Base-by-base conservation (phyloP, 2,329 filamentous ascomycete species). In the Coccinonectria pachysandricola region DNA sequence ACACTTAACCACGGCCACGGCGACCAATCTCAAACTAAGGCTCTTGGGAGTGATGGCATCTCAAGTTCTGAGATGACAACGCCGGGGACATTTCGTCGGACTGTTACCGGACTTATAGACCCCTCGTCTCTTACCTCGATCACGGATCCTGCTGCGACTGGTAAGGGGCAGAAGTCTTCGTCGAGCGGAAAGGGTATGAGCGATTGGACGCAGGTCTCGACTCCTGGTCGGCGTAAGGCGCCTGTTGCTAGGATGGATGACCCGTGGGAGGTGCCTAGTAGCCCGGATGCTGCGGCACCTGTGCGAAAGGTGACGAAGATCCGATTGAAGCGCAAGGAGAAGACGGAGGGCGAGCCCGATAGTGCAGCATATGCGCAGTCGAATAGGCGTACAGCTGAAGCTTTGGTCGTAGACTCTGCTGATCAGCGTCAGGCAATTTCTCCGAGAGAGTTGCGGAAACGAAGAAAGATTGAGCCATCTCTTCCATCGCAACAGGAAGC, bases 251-350 rank as follows among this genome's bases (percentile, higher is more conserved):
- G 40, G 37, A 46, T 39, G 30, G 40, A 37, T 14, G 59, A 62
- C 26, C 40, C 46, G 6, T 67, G 61, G 56, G 62, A 63, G 19
- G 52, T 68, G 4, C 61, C 62, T 0, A 59, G 54, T 35, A 65
- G 61, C 22, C 54, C 59, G 5, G 53, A 52, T 14, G 34, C n/a
- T n/a, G n/a, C n/a, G n/a, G n/a, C n/a, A n/a, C n/a, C n/a, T n/a
- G n/a, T n/a, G n/a, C 31, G 32, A 21, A 29, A 14, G 18, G 27
- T 34, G 20, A 24, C 35, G 16, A 40, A 40, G 16, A 34, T 38
- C 12, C 32, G 31, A 18, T 20, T 40, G 8, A 46, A 36, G 19
- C 33, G 29, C 16, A 24, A 23, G n/a, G 27, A 30, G 17, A n/a
- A n/a, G n/a, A n/a, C n/a, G n/a, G n/a, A n/a, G n/a, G n/a, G n/a